Evolutionary conservation across 176 grass and related monocot genomes (phyloP).

Genomic region (Carex parvula): DNA sequence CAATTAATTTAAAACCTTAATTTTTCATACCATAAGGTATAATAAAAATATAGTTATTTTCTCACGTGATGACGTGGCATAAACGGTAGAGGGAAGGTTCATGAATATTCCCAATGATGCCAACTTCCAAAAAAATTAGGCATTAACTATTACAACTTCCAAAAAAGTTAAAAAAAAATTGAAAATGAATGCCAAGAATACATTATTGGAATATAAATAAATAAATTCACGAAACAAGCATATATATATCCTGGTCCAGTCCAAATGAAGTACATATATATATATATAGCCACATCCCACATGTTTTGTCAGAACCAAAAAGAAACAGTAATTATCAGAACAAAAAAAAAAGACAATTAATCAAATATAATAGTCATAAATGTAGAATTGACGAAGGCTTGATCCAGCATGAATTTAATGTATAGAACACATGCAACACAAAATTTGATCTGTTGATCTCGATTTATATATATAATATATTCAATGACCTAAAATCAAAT

Average conservation of each 20-base stretch:
- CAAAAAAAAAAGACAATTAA: too few relatives aligned
- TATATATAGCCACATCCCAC: neutral
- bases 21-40: neutral
- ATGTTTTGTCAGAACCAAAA: too few relatives aligned
- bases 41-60: neutral
- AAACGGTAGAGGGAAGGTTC: neutral
- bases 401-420: too few relatives aligned
- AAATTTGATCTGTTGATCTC: too few relatives aligned
- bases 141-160: conserved; percentile 4
- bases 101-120: neutral
- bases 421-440: too few relatives aligned
- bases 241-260: neutral
- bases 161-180: neutral
- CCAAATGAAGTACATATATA: neutral
- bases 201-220: neutral
- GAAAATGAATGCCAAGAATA: neutral
- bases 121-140: neutral
- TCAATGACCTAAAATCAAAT: too few relatives aligned
- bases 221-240: neutral
- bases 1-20: too few relatives aligned
- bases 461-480: too few relatives aligned
- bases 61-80: neutral
- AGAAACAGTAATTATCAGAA: too few relatives aligned
- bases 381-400: too few relatives aligned
- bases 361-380: too few relatives aligned